A percentile compares a stretch with the other conserved stretches of the same genome.
Evolutionary conservation across 73 alveolate species (phyloP).

Genomic region (Paramecium bursaria): DNA sequence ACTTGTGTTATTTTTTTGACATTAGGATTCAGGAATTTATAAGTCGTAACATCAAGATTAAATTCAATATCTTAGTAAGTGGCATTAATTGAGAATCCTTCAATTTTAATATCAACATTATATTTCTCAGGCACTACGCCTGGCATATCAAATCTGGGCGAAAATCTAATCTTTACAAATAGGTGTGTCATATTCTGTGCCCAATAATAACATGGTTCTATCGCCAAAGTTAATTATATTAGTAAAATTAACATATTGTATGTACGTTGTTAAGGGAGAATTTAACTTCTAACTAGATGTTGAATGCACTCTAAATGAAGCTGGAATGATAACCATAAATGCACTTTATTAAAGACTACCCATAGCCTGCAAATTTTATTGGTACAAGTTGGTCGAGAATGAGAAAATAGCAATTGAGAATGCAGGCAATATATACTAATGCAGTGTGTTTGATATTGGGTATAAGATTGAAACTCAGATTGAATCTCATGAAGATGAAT

Average conservation of each 20-base stretch:
- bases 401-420: conserved; percentile 33
- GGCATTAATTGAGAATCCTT: background rate
- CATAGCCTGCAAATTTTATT: conserved; percentile 27
- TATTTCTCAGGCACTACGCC: conserved; percentile 6
- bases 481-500: conserved; percentile 12
- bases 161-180: conserved; percentile 47
- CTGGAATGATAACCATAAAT: conserved; percentile 16
- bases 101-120: background rate
- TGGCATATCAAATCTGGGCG: conserved; percentile 61
- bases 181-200: conserved; percentile 69
- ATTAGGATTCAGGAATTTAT: conserved; percentile 65
- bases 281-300: conserved; percentile 44
- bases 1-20: background rate
- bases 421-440: conserved; percentile 15
- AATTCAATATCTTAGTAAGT: conserved; percentile 29
- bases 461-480: conserved; percentile 32
- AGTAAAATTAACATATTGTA: background rate
- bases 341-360: conserved; percentile 12
- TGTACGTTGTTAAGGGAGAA: background rate
- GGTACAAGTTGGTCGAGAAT: conserved; percentile 27
- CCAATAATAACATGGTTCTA: conserved; percentile 66
- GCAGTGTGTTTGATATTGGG: conserved; percentile 54
- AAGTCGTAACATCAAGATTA: conserved; percentile 34
- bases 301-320: conserved; percentile 6
- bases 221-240: background rate